Evolutionary conservation across 352 stramenopile species (phyloP).

Genomic region (Phytopythium oedochilum): DNA sequence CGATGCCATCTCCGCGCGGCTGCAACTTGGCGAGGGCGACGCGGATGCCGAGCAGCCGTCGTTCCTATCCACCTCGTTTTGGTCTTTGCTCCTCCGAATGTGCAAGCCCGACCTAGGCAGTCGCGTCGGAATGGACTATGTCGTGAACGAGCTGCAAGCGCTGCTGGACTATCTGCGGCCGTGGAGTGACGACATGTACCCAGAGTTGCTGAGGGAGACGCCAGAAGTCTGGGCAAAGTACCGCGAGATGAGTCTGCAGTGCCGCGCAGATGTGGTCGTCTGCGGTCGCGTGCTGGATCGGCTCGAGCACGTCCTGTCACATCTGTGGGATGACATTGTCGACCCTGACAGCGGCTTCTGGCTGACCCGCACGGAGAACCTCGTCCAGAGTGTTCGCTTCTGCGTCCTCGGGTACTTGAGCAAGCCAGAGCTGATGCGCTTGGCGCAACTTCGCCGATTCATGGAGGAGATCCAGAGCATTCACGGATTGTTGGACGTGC

Average conservation of each 20-base stretch:
- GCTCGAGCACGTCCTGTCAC: slow-evolving; percentile 18
- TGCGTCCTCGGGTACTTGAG: slow-evolving; percentile 17
- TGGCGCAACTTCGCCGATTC: slow-evolving; percentile 20
- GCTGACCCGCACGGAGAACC: slow-evolving; percentile 25
- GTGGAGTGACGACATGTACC: slow-evolving; percentile 27
- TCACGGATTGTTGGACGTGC: slow-evolving; percentile 18
- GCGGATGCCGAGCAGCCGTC: slow-evolving; percentile 3
- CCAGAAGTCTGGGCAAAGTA: slow-evolving; percentile 25
- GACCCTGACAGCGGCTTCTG: slow-evolving; percentile 15
- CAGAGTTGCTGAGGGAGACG: slow-evolving; percentile 19
- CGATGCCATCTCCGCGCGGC: background rate
- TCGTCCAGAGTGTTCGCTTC: slow-evolving; percentile 23
- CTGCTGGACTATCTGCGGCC: slow-evolving; percentile 13
- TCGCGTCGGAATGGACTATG: slow-evolving; percentile 14
- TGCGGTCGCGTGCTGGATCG: slow-evolving; percentile 19
- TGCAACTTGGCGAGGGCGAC: background rate
- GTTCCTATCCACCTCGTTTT: background rate
- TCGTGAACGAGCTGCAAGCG: slow-evolving; percentile 13
- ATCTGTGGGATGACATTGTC: slow-evolving; percentile 19
- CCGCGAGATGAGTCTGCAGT: slow-evolving; percentile 15
- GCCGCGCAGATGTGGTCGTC: slow-evolving; percentile 14
- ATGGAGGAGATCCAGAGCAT: slow-evolving; percentile 21
- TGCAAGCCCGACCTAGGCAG: slow-evolving; percentile 2
- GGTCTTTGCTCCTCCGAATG: slow-evolving; percentile 11
- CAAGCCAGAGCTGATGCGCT: slow-evolving; percentile 16